Evolutionary conservation across 2,329 filamentous ascomycete species (phyloP).

Genomic region (Fusarium scirpi): DNA sequence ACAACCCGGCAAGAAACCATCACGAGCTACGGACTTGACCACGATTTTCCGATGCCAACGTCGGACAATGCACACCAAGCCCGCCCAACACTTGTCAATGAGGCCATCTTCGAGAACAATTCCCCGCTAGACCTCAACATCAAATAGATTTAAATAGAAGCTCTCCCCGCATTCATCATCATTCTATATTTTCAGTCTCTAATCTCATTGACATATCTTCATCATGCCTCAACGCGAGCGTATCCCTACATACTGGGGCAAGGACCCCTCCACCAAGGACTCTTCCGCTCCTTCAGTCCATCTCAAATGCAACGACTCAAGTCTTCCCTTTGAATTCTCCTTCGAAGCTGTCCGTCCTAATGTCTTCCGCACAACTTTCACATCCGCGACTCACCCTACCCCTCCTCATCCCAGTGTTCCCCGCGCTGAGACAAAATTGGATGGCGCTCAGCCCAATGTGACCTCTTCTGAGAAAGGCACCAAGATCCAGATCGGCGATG

Average conservation of each 20-base stretch:
- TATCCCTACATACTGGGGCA: slow-evolving; percentile 46
- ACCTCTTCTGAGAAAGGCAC: slow-evolving; percentile 52
- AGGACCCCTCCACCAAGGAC: slow-evolving; percentile 44
- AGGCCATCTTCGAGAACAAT: neutral
- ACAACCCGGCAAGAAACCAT: neutral
- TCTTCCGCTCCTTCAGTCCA: slow-evolving; percentile 44
- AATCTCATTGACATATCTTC: neutral
- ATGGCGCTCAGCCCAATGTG: slow-evolving; percentile 47
- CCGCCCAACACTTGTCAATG: neutral
- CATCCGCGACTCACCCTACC: slow-evolving; percentile 69
- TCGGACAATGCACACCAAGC: neutral
- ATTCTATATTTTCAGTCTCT: neutral
- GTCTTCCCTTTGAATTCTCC: slow-evolving; percentile 65
- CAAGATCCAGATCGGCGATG: slow-evolving; percentile 59
- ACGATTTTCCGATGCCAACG: neutral
- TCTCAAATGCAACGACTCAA: slow-evolving; percentile 41
- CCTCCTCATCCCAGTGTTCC: slow-evolving; percentile 73
- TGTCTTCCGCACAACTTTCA: slow-evolving; percentile 76
- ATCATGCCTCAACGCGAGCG: slow-evolving; percentile 49
- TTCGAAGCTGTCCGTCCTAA: slow-evolving; percentile 73
- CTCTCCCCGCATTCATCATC: neutral
- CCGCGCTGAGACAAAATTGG: slow-evolving; percentile 54
- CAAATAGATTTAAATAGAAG: neutral
- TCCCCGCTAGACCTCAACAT: neutral
- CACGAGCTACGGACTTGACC: neutral